Conservation (phyloP, 345 rosid species). For the Rubroshorea leprosula region DNA sequence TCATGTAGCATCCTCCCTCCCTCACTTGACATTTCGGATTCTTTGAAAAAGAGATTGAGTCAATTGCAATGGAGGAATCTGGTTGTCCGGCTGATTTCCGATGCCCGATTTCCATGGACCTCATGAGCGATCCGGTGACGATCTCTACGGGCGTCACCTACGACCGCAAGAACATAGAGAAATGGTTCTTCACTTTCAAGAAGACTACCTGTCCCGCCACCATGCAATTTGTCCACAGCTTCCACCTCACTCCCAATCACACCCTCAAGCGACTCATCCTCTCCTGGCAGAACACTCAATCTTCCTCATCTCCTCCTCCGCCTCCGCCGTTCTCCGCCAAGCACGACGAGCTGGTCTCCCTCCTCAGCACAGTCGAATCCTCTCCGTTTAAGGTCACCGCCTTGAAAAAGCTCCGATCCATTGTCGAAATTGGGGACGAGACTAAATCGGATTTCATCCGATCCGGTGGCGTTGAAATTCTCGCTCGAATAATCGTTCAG, state of each 20-base stretch:
- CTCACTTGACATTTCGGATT: not conserved
- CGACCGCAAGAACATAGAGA: conserved; percentile 43
- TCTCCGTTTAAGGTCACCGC: conserved; percentile 32
- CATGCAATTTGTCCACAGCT: conserved; percentile 23
- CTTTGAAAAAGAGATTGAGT: not conserved
- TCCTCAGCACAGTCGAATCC: conserved; percentile 20
- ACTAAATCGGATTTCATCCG: conserved; percentile 15
- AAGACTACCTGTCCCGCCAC: conserved; percentile 39
- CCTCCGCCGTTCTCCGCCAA: conserved; percentile 4
- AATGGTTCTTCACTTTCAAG: conserved; percentile 44
- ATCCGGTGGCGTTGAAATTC: conserved; percentile 20
- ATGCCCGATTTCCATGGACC: conserved; percentile 41
- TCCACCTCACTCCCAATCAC: conserved; percentile 28
- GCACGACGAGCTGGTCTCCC: conserved; percentile 16
- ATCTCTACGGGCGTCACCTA: conserved; percentile 46
- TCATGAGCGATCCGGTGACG: conserved; percentile 51
- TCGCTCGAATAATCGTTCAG: conserved; percentile 18
- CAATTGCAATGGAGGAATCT: conserved; percentile 7
- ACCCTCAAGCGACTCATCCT: conserved; percentile 31
- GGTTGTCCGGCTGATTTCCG: conserved; percentile 29
- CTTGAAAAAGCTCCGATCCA: conserved; percentile 22
- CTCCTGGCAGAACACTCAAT: conserved; percentile 12
- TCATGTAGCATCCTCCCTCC: too few species aligned
- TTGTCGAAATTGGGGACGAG: conserved; percentile 15
- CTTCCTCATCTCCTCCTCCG: not conserved